Evolutionary conservation across 1,284 basidiomycete genomes (phyloP).

Genomic region (Salmacisia buchloeana): DNA sequence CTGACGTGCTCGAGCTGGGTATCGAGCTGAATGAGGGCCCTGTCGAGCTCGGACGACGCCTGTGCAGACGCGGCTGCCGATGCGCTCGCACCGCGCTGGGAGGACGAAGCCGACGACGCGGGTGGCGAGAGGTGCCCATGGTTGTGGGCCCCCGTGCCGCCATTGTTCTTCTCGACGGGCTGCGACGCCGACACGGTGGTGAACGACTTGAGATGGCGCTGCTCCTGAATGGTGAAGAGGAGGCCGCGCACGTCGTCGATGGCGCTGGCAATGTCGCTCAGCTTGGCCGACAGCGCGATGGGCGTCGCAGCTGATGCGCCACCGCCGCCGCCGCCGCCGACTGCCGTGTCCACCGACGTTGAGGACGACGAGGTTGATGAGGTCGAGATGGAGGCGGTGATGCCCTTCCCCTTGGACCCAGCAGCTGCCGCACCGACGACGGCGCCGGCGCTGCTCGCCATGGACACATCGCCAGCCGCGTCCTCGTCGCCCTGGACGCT

Average conservation of each 20-base stretch:
- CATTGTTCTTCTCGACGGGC: not conserved
- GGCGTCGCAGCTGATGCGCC: no score
- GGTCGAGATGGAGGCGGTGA: not conserved
- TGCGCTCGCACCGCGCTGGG: not conserved
- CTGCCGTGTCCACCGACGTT: not conserved
- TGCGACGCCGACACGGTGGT: not conserved
- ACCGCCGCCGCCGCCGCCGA: no score
- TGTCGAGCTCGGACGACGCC: slow-evolving; percentile 60
- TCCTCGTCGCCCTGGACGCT: no score
- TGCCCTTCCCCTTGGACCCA: no score
- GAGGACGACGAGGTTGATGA: not conserved
- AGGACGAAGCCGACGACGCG: not conserved
- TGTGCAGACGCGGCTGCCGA: no score
- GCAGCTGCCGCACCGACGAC: no score
- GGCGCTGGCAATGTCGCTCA: not conserved
- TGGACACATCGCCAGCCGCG: no score
- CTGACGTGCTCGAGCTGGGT: slow-evolving; percentile 68
- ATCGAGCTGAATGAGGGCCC: slow-evolving; percentile 70
- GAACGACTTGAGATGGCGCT: slow-evolving; percentile 2
- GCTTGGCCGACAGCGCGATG: not conserved
- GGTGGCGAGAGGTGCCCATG: not conserved
- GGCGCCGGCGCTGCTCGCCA: no score
- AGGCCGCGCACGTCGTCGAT: not conserved
- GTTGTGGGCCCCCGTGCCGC: not conserved
- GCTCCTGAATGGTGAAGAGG: slow-evolving; percentile 1